Evolutionary conservation across 192 early-diverging fungal genomes (phyloP), one percentile per base, ranked within the genome.

Genomic region (Tieghemiomyces parasiticus): DNA sequence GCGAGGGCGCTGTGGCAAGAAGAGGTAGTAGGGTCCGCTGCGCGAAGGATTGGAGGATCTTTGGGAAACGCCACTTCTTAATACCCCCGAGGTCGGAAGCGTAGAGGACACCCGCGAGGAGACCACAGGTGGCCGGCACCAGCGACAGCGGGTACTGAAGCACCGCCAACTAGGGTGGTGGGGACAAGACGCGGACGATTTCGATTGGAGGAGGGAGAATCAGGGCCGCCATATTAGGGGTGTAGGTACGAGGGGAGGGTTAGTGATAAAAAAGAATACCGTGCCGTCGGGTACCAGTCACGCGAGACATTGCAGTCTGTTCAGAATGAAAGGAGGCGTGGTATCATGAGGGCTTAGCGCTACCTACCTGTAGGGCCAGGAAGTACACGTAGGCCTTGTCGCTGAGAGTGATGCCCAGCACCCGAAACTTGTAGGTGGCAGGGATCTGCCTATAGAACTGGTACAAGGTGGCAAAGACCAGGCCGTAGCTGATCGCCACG

Each of bases 391-490:
- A 70, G 3, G 70, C 53, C 60, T 81, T 81, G 62, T 81, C 68
- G 29, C 63, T 71, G 35, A 81, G 63, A 9, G 65, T 62, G 4
- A 78, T 44, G 4, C 77, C 74, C 61, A 78, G 74, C n/a, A 78
- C 58, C 34, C 72, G 67, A 60, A 77, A 78, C 46, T 71, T 68
- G 54, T 81, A 78, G 26, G 64, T 73, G 14, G 65, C 51, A 0
- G 81, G 81, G 35, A 83, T 69, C 8, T 80, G 61, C 35, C 61
- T 58, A 49, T 81, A 67, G 38, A 71, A 83, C 46, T 83, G 81
- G 47, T 81, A 83, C 14, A 83, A 44, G 16, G 65, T 67, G 1
- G 79, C 70, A 62, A 80, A 83, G 29, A 83, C 61, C 4, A 83
- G 38, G 12, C 75, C 78, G 61, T 77, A 74, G 9, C 71, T 72